phyloP scores from a whole-genome alignment of 176 grass and related monocot genomes.

The Ensete ventricosum region DNA sequence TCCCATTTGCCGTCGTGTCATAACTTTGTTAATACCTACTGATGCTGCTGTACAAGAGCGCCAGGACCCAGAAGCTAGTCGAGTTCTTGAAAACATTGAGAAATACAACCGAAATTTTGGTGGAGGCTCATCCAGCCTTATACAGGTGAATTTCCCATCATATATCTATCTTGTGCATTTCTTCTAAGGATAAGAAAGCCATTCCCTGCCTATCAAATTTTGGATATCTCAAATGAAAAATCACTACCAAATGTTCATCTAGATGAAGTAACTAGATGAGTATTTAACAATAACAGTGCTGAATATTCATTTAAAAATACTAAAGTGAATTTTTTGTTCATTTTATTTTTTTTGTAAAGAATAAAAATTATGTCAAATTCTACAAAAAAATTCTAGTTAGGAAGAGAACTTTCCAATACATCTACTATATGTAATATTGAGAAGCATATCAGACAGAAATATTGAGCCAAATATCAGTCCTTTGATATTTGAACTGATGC shows the following conservation, averaged over 20 bases:
- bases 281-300: neutral
- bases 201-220: neutral
- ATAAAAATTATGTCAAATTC: no score
- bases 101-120: conserved; percentile 25
- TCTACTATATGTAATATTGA: no score
- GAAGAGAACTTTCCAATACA: no score
- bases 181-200: conserved; percentile 1
- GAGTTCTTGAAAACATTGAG: conserved; percentile 17
- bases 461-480: no score
- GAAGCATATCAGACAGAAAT: no score
- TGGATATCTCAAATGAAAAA: neutral
- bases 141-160: conserved; percentile 23
- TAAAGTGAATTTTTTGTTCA: no score
- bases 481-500: no score
- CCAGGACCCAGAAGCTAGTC: conserved; percentile 20
- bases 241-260: neutral
- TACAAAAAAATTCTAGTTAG: no score
- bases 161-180: neutral
- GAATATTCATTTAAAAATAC: no score
- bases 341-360: no score
- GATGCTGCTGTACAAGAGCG: conserved; percentile 19
- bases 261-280: neutral
- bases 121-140: conserved; percentile 17
- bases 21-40: conserved; percentile 38
- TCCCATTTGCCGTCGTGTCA: conserved; percentile 19